phyloP scores from a whole-genome alignment of 176 grass and related monocot species.

The Oryza brachyantha region DNA sequence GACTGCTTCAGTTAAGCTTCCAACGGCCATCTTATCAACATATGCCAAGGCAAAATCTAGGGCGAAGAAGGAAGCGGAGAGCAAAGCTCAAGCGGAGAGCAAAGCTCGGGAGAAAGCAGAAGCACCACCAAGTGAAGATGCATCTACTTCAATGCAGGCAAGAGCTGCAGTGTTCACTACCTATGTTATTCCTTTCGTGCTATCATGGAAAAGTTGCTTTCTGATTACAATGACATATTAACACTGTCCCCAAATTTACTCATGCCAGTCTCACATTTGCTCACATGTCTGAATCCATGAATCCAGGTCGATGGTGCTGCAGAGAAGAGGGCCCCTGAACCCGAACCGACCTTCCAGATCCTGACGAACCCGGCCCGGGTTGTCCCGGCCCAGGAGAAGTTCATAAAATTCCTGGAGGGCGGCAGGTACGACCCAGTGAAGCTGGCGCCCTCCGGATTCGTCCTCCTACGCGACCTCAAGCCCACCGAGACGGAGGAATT shows the following conservation, averaged over 20 bases:
- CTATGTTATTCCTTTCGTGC: neutral
- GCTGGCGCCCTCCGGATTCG: constrained; percentile 57
- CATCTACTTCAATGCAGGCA: constrained; percentile 68
- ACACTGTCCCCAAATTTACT: neutral
- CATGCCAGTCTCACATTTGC: neutral
- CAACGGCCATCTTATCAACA: constrained; percentile 65
- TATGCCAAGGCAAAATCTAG: constrained; percentile 75
- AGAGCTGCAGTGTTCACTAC: neutral
- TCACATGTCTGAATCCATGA: neutral
- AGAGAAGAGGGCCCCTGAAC: constrained; percentile 58
- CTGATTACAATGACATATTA: neutral
- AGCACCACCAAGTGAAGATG: constrained; percentile 27
- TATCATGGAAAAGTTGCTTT: too few species aligned
- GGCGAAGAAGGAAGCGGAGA: constrained; percentile 72
- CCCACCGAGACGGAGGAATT: constrained; percentile 60
- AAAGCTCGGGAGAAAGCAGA: constrained; percentile 55
- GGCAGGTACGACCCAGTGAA: constrained; percentile 76
- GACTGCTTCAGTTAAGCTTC: constrained; percentile 51
- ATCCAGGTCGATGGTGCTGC: constrained; percentile 50
- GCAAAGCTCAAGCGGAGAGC: constrained; percentile 53
- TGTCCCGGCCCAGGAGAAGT: constrained; percentile 72
- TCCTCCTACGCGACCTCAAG: constrained; percentile 63
- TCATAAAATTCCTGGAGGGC: constrained; percentile 71
- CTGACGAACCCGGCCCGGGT: constrained; percentile 74
- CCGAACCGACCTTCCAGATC: constrained; percentile 52